These are phyloP conservation scores for Manihot esculenta DNA, from an alignment of 441 rosid genomes.

Conservation along the genomic window DNA sequence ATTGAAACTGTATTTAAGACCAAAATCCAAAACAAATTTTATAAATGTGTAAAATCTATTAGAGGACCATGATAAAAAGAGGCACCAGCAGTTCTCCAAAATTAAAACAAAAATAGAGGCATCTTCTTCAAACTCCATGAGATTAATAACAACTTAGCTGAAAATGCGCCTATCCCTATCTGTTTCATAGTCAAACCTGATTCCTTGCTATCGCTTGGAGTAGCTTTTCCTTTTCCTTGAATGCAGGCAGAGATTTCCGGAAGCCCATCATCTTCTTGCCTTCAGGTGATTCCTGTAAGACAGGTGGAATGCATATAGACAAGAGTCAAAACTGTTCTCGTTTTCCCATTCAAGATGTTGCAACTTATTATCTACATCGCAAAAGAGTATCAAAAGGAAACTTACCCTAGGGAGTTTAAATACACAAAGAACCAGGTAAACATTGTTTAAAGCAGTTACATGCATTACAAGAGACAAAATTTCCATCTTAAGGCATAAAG, in stretches of 20 bases:
- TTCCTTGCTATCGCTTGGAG: conserved; percentile 97
- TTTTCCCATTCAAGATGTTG: background rate
- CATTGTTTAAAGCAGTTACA: background rate
- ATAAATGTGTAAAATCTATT: background rate
- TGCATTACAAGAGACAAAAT: background rate
- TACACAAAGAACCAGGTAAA: background rate
- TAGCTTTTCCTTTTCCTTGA: conserved; percentile 86
- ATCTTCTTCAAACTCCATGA: background rate
- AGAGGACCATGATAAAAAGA: background rate
- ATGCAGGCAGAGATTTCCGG: conserved; percentile 80
- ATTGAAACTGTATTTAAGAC: background rate
- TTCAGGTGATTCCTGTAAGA: conserved; percentile 86
- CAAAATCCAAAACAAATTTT: background rate
- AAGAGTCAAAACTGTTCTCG: background rate
- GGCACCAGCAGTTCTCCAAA: background rate
- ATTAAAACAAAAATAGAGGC: background rate
- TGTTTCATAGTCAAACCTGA: conserved; percentile 53
- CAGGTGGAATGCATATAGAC: background rate
- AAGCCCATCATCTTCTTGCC: conserved; percentile 79
- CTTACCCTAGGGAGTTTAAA: background rate
- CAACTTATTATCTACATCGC: background rate
- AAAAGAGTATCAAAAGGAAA: background rate
- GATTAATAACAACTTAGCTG: background rate
- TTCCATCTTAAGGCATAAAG: background rate
- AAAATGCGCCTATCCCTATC: conserved; percentile 5